Conservation (phyloP, 2,329 filamentous ascomycete species). For the Aspergillus ibericus region DNA sequence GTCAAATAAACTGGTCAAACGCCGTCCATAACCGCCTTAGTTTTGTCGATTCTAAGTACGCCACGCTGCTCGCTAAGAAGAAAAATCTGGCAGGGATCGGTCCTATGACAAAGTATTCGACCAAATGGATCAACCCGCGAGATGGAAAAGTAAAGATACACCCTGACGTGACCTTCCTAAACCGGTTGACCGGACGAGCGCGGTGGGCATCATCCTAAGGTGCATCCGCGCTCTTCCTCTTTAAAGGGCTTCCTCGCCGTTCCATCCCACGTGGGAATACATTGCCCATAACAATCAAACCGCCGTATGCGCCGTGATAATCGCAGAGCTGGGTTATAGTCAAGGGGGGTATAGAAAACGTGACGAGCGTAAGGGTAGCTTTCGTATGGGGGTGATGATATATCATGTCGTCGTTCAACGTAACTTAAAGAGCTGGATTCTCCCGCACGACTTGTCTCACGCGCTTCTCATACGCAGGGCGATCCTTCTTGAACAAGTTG, state of each 20-base stretch:
- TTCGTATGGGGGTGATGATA: neutral
- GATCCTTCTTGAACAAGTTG: constrained; percentile 92
- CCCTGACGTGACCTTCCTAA: neutral
- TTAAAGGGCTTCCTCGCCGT: neutral
- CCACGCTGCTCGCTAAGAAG: constrained; percentile 29
- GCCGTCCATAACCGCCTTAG: constrained; percentile 9
- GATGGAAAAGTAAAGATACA: neutral
- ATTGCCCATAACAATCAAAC: neutral
- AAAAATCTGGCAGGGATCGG: neutral
- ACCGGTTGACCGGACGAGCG: neutral
- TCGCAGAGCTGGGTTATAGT: neutral
- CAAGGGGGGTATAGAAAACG: neutral
- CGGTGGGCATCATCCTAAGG: neutral
- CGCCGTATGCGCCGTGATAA: constrained; percentile 10
- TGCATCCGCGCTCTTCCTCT: constrained; percentile 1
- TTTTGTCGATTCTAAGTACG: constrained; percentile 20
- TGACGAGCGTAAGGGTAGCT: neutral
- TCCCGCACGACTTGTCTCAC: constrained; percentile 84
- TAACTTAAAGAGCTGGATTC: constrained; percentile 70
- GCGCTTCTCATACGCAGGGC: constrained; percentile 81
- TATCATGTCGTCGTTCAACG: neutral
- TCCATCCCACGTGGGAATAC: constrained; percentile 10
- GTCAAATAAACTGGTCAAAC: constrained; percentile 1
- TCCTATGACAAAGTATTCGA: neutral
- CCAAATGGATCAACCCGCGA: neutral